Percentiles rank a stretch among this genome's conserved stretches.
Evolutionary conservation across 1,139 yeast species (phyloP).

Genomic region (Kodamaea derodonti): DNA sequence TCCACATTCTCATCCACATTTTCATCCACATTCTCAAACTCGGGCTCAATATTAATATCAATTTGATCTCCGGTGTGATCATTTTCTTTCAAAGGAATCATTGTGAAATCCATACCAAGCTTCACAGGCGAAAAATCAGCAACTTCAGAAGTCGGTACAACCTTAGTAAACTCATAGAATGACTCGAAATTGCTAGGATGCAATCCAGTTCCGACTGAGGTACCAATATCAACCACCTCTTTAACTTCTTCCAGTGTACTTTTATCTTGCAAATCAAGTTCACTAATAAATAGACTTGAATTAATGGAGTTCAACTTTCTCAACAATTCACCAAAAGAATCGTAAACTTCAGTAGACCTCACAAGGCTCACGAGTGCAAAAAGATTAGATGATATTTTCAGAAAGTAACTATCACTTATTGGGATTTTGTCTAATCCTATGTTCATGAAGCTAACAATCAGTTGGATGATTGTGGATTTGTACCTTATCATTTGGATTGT

Average conservation of each 20-base stretch:
- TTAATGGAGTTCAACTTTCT: conserved; percentile 30
- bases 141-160: conserved; percentile 15
- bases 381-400: conserved; percentile 23
- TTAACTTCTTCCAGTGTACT: conserved; percentile 33
- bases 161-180: conserved; percentile 28
- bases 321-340: conserved; percentile 23
- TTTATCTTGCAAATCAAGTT: conserved; percentile 22
- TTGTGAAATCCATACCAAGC: conserved; percentile 33
- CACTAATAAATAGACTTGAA: conserved; percentile 23
- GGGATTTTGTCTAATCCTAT: conserved; percentile 29
- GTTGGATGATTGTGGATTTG: conserved; percentile 27
- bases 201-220: conserved; percentile 11
- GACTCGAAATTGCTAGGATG: conserved; percentile 8
- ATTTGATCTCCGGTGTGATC: conserved; percentile 10
- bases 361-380: conserved; percentile 33
- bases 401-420: conserved; percentile 31
- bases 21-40: conserved; percentile 10
- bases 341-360: conserved; percentile 29
- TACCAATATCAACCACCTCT: conserved; percentile 25
- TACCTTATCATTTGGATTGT: conserved; percentile 35
- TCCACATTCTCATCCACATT: conserved; percentile 9
- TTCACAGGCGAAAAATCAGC: conserved; percentile 29
- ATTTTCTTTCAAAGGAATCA: conserved; percentile 23
- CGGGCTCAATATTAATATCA: conserved; percentile 8
- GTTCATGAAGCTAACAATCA: conserved; percentile 27